phyloP scores from a whole-genome alignment of 1,139 yeast genomes.

The Arxiozyma heterogenica region DNA sequence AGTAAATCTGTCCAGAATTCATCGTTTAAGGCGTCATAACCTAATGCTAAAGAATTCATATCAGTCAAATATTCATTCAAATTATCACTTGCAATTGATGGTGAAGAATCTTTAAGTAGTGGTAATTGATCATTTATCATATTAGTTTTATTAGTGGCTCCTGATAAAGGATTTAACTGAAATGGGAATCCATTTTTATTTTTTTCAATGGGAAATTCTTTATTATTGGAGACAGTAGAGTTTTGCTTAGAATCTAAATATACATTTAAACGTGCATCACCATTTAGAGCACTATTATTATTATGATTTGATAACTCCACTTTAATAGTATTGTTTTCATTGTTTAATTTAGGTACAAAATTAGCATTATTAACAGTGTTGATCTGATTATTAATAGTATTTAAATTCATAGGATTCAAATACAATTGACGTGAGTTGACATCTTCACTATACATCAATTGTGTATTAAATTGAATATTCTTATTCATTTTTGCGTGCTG shows the following conservation, averaged over 20 bases:
- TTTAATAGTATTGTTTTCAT: too few relatives aligned
- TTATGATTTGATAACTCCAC: background rate
- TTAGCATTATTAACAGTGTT: background rate
- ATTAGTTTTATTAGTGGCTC: background rate
- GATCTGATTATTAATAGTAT: background rate
- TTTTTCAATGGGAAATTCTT: background rate
- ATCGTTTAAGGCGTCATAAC: conserved; percentile 25
- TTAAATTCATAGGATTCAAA: background rate
- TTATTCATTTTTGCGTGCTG: background rate
- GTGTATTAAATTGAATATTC: conserved; percentile 6
- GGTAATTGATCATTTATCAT: background rate
- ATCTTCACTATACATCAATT: background rate
- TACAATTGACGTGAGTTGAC: background rate
- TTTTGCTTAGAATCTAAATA: background rate
- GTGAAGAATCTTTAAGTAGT: conserved; percentile 6
- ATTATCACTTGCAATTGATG: conserved; percentile 18
- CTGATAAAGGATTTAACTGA: background rate
- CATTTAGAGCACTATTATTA: too few relatives aligned
- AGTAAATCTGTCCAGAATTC: conserved; percentile 28
- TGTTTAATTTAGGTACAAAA: background rate
- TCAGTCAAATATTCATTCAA: conserved; percentile 23
- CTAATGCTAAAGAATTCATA: conserved; percentile 21
- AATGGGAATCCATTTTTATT: background rate
- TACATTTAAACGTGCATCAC: too few relatives aligned
- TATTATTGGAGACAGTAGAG: background rate